Percentiles rank a stretch among this genome's conserved stretches.
Evolutionary conservation across 805 yeast genomes (phyloP).

Genomic region (Sugiyamaella chiloensis): DNA sequence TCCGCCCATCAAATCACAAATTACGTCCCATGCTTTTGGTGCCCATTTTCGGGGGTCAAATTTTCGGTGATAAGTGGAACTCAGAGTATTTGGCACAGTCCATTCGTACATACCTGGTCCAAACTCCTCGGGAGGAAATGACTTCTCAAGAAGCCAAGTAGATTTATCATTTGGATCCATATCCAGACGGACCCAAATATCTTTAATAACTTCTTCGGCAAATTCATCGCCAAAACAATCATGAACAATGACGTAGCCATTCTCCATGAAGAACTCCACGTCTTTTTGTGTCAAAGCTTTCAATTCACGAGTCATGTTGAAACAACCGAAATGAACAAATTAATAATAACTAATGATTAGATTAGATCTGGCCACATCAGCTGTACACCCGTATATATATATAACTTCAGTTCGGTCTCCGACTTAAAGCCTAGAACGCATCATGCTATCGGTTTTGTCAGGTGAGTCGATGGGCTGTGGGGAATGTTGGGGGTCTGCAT

Average conservation of each 20-base stretch:
- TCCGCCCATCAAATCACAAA: constrained; percentile 9
- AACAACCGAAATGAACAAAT: neutral
- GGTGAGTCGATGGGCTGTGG: too few species aligned
- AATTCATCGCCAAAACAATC: constrained; percentile 1
- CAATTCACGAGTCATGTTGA: constrained; percentile 3
- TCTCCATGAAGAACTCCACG: constrained; percentile 9
- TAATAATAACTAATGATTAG: too few species aligned
- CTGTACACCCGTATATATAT: too few species aligned
- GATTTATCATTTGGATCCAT: constrained; percentile 9
- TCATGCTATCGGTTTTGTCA: too few species aligned
- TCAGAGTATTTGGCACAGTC: neutral
- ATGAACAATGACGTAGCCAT: constrained; percentile 4
- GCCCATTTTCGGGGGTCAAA: neutral
- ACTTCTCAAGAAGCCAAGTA: constrained; percentile 2
- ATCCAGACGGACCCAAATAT: constrained; percentile 9
- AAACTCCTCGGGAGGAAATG: constrained; percentile 6
- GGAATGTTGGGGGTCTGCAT: too few species aligned
- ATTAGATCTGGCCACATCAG: too few species aligned
- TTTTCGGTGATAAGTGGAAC: constrained; percentile 1
- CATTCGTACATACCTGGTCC: constrained; percentile 5
- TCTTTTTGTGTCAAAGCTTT: constrained; percentile 4
- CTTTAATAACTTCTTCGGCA: constrained; percentile 2
- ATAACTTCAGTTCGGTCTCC: too few species aligned
- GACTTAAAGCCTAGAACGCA: too few species aligned
- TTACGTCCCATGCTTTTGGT: constrained; percentile 7